Evolutionary conservation across 306 rosid species (phyloP).

Genomic region (Mimosa pudica): DNA sequence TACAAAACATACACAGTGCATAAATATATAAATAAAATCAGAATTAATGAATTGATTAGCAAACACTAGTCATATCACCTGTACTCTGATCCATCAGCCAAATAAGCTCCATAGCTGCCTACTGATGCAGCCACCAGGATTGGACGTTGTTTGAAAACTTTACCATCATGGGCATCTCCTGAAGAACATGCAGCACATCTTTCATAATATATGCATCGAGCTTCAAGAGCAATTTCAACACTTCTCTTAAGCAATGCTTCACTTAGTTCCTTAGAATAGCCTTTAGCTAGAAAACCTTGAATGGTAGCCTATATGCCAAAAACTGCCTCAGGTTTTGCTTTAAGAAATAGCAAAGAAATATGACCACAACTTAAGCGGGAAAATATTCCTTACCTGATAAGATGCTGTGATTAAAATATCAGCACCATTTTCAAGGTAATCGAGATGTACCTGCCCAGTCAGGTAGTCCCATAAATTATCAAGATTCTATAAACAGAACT

Average conservation of each 20-base stretch:
- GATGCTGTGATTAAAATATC: constrained; percentile 61
- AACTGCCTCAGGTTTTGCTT: constrained; percentile 16
- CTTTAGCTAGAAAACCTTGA: constrained; percentile 60
- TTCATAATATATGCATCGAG: constrained; percentile 48
- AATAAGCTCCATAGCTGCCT: constrained; percentile 69
- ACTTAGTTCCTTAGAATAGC: constrained; percentile 46
- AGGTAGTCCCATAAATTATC: background rate
- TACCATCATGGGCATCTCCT: constrained; percentile 29
- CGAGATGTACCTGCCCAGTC: constrained; percentile 59
- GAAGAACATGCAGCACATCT: constrained; percentile 41
- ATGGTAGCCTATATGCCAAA: constrained; percentile 52
- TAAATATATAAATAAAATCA: constrained; percentile 21
- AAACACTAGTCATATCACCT: constrained; percentile 42
- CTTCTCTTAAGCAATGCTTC: constrained; percentile 52
- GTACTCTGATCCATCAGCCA: constrained; percentile 70
- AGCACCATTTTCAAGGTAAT: constrained; percentile 63
- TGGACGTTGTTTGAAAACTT: constrained; percentile 42
- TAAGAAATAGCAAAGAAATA: constrained; percentile 1
- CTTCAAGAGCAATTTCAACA: constrained; percentile 57
- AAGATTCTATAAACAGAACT: background rate
- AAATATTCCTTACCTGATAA: constrained; percentile 45
- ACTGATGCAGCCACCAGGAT: constrained; percentile 56
- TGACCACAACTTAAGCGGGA: constrained; percentile 5
- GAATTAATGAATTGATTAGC: constrained; percentile 14
- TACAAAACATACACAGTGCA: constrained; percentile 27